Percentiles rank a stretch among this genome's conserved stretches.
Evolutionary conservation across 2,329 filamentous ascomycete genomes (phyloP).

Genomic region (Pseudogymnoascus sp.): DNA sequence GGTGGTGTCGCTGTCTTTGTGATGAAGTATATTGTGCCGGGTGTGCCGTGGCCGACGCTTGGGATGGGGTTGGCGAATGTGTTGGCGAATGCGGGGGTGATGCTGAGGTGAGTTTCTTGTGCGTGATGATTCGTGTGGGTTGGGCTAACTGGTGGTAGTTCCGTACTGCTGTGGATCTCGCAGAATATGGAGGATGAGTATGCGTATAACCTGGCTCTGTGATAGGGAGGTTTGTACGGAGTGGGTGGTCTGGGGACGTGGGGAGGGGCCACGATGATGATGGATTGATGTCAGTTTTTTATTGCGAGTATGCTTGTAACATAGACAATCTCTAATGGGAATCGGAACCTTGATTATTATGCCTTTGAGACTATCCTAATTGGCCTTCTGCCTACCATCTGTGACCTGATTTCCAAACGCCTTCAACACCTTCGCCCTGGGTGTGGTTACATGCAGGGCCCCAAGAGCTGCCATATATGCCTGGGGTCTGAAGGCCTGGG

Average conservation of each 20-base stretch:
- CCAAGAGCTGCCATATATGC: not conserved
- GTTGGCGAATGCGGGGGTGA: constrained; percentile 55
- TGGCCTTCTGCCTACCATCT: not conserved
- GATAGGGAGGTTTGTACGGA: constrained; percentile 8
- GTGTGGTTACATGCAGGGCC: not conserved
- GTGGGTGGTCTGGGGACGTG: not conserved
- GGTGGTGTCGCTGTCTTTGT: constrained; percentile 61
- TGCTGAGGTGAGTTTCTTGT: constrained; percentile 41
- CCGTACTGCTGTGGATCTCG: constrained; percentile 57
- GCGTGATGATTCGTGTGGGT: not conserved
- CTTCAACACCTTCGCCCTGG: not conserved
- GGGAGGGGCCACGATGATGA: not conserved
- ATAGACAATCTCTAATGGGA: constrained; percentile 5
- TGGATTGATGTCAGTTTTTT: constrained; percentile 12
- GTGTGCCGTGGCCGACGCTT: constrained; percentile 50
- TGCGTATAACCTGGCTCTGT: constrained; percentile 57
- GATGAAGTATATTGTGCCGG: constrained; percentile 52
- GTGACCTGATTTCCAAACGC: not conserved
- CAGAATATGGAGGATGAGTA: constrained; percentile 69
- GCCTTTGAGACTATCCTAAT: constrained; percentile 13
- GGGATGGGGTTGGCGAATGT: constrained; percentile 59
- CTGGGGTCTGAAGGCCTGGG: not conserved
- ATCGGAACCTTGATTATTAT: constrained; percentile 10
- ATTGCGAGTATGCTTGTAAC: constrained; percentile 10
- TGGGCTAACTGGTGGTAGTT: constrained; percentile 31